Evolutionary conservation across 495 filamentous ascomycete genomes (phyloP).

Genomic region (Penicillium manginii): DNA sequence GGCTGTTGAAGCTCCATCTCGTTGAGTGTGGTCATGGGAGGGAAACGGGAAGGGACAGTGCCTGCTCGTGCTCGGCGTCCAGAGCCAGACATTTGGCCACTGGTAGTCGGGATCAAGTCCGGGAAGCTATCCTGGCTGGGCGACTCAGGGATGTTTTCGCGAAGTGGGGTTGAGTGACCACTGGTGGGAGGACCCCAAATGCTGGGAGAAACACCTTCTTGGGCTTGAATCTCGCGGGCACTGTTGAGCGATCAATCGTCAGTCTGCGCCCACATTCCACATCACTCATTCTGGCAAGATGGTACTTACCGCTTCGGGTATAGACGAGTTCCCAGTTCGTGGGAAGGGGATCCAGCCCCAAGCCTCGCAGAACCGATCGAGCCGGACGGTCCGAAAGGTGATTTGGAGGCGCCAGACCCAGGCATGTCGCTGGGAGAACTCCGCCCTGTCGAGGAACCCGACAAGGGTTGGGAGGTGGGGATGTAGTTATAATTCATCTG

Average conservation of each 20-base stretch:
- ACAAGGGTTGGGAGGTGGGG: slow-evolving; percentile 74
- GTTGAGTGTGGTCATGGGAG: slow-evolving; percentile 65
- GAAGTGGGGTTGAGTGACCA: slow-evolving; percentile 91
- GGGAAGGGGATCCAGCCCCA: slow-evolving; percentile 95
- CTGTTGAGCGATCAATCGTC: slow-evolving; percentile 46
- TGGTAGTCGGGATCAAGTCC: slow-evolving; percentile 73
- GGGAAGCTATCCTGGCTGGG: slow-evolving; percentile 94
- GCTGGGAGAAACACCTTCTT: slow-evolving; percentile 85
- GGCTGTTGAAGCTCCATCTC: slow-evolving; percentile 64
- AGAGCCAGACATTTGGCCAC: slow-evolving; percentile 60
- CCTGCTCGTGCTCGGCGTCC: slow-evolving; percentile 82
- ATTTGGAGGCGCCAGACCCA: slow-evolving; percentile 66
- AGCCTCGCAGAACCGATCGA: slow-evolving; percentile 77
- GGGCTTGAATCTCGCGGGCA: slow-evolving; percentile 94
- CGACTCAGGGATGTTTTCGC: slow-evolving; percentile 96
- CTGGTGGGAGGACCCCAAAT: slow-evolving; percentile 96
- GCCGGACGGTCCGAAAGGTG: slow-evolving; percentile 73
- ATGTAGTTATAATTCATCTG: slow-evolving; percentile 79
- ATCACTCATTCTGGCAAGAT: neutral
- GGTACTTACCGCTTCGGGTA: slow-evolving; percentile 87
- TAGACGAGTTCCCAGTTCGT: slow-evolving; percentile 78
- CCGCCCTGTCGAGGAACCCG: slow-evolving; percentile 83
- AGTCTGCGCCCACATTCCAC: slow-evolving; percentile 12
- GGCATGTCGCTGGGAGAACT: slow-evolving; percentile 85
- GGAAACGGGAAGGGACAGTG: slow-evolving; percentile 94